A percentile compares a stretch with the other conserved stretches of the same genome.
Conservation (phyloP, 176 grass and related monocot species). For the Thalia dealbata region DNA sequence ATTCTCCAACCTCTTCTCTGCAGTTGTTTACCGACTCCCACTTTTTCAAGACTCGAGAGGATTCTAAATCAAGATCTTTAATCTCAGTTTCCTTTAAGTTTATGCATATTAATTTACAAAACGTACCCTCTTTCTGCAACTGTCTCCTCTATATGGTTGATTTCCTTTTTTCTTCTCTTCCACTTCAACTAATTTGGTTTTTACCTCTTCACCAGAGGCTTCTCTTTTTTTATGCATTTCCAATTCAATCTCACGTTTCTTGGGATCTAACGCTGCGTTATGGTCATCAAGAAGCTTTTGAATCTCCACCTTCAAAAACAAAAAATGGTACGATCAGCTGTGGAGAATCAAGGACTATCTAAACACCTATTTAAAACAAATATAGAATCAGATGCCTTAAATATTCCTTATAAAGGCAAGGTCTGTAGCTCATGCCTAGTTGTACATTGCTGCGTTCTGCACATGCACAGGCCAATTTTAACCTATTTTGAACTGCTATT, state of each 20-base stretch:
- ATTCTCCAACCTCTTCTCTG: slow-evolving; percentile 44
- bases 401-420: too few relatives aligned
- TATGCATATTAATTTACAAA: slow-evolving; percentile 49
- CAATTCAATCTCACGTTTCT: slow-evolving; percentile 57
- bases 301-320: slow-evolving; percentile 53
- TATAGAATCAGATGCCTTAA: too few relatives aligned
- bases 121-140: slow-evolving; percentile 45
- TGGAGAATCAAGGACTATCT: neutral
- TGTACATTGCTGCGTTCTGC: neutral
- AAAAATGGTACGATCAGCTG: neutral
- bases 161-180: slow-evolving; percentile 54
- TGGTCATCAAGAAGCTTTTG: slow-evolving; percentile 81
- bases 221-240: slow-evolving; percentile 52
- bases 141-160: slow-evolving; percentile 40
- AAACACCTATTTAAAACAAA: neutral
- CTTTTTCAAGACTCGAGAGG: slow-evolving; percentile 60
- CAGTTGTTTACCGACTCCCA: slow-evolving; percentile 55
- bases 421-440: neutral
- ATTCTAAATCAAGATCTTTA: slow-evolving; percentile 62
- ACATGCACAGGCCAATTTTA: neutral
- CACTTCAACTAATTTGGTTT: slow-evolving; percentile 35
- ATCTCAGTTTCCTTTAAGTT: slow-evolving; percentile 47
- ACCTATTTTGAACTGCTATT: too few relatives aligned
- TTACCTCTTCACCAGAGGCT: slow-evolving; percentile 49
- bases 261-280: slow-evolving; percentile 49